Evolutionary conservation across 148 eudicot genomes (phyloP), one percentile per base, ranked within the genome.

Genomic region (Talinum fruticosum): DNA sequence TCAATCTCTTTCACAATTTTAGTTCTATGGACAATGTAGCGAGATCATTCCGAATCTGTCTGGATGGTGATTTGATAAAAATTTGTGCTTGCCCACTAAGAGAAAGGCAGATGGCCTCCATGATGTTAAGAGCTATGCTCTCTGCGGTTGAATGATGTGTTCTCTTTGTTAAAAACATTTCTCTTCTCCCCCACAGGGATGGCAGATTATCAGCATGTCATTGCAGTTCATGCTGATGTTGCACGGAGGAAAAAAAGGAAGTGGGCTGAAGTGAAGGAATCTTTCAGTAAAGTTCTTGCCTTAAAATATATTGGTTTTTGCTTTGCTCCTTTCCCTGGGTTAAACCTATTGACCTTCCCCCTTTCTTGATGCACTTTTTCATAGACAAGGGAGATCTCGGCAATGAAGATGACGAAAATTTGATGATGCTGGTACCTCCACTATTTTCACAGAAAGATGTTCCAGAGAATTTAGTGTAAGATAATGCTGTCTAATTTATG

Each of bases 171-270:
- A 21, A 18, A 33, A 24, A 30, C 14, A n/a, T n/a, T 51, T 74
- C 61, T 33, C 44, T 53, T 75, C 72, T 71, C 57, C 15, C 10
- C 2, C 81, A 57, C 62, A 95, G 99, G 99, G 66, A 96, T 96
- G 97, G 97, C 79, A 74, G 99, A 96, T 80, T 96, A 96, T 84
- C 99, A 96, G 81, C 93, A 96, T 83, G 95, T 96, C 78, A 80
- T 93, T 80, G 82, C 97, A 64, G 90, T 93, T 80, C 99, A 93
- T 81, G 97, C 90, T 72, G 88, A 93, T 82, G 88, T 70, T 84
- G 85, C 88, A 19, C 85, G 87, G 75, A 87, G 82, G 78, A 92
- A 85, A 81, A 87, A 84, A 86, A 85, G 90, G 83, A 91, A 84
- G 35, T 88, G 84, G 90, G 83, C 86, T 76, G 94, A 87, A 68